Evolutionary conservation across 768 basidiomycete genomes (phyloP).

Genomic region (Dacryopinax primogenitus): DNA sequence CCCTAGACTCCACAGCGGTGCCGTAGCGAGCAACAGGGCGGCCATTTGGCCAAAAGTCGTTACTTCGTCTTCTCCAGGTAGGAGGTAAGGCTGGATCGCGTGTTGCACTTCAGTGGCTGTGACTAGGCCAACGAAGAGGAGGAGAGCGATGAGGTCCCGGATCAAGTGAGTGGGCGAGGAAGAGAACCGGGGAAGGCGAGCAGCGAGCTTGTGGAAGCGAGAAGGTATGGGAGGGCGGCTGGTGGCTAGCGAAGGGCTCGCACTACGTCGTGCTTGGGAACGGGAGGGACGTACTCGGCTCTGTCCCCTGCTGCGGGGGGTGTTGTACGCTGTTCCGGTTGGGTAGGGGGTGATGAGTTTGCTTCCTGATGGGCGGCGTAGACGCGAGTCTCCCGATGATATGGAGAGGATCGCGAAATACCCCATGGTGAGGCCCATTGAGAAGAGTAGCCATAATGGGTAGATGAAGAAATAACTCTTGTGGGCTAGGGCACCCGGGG

Average conservation of each 20-base stretch:
- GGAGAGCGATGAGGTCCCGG: background rate
- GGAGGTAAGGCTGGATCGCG: background rate
- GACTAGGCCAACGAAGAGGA: background rate
- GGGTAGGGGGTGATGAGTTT: background rate
- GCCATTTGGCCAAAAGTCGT: background rate
- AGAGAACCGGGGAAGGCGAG: too few relatives aligned
- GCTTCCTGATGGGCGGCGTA: background rate
- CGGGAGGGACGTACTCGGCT: background rate
- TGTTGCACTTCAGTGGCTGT: background rate
- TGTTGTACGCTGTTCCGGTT: background rate
- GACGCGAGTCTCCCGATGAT: background rate
- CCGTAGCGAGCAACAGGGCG: background rate
- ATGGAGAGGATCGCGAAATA: constrained; percentile 13
- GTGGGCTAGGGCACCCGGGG: background rate
- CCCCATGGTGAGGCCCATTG: constrained; percentile 8
- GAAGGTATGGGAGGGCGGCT: too few relatives aligned
- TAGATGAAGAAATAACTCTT: constrained; percentile 8
- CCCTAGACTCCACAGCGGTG: background rate
- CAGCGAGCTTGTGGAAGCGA: too few relatives aligned
- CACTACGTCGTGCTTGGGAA: too few relatives aligned
- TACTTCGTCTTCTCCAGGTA: background rate
- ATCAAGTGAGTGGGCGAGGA: too few relatives aligned
- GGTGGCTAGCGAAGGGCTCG: too few relatives aligned
- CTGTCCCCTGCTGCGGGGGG: background rate
- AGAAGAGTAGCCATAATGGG: constrained; percentile 14